Base-by-base conservation (phyloP, 2,329 filamentous ascomycete species). In the Alternaria consortialis region DNA sequence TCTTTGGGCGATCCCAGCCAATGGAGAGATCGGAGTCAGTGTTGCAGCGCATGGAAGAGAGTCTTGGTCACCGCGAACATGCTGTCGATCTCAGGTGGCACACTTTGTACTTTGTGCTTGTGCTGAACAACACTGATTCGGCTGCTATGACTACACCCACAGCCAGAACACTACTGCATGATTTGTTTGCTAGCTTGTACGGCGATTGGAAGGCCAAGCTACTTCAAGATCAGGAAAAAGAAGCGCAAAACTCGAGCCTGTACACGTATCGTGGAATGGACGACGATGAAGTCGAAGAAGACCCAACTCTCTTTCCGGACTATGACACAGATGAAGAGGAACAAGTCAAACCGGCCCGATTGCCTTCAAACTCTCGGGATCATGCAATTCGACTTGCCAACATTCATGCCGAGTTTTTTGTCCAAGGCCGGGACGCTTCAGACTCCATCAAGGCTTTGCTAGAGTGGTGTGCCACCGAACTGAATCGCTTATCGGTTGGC, bases 231-330 rank as follows among this genome's bases (percentile, higher is more conserved):
- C 90, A 92, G 70, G 88, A 89, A 69, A 87, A 91, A 47, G 88
- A 91, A 67, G 90, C 91, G 17, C 85, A 87, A 29, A 91, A 90
- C 63, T 88, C 87, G 5, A 93, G 91, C 64, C 79, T 97, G 39
- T 99, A 97, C 78, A 90, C 89, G 20, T 97, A 95, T 80, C 88
- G 88, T 64, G 94, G 94, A 32, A 90, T 88, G 39, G 91, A 94
- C 48, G 88, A 92, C 65, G 91, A 96, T 57, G 90, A 91, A 69
- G 86, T 90, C 64, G 86, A 90, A 56, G 91, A 95, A 65, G 90
- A 97, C 66, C 85, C 89, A 20, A 86, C 91, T 65, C 82, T 98
- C 7, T 98, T 98, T 80, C 94, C 94, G 1, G 87, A 86, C 5
- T 96, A 88, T 65, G 88, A 91, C 13, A 84, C 86, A 1, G 84